Conservation (phyloP, 2,329 filamentous ascomycete species). For the Aspergillus fumigatiaffinis region DNA sequence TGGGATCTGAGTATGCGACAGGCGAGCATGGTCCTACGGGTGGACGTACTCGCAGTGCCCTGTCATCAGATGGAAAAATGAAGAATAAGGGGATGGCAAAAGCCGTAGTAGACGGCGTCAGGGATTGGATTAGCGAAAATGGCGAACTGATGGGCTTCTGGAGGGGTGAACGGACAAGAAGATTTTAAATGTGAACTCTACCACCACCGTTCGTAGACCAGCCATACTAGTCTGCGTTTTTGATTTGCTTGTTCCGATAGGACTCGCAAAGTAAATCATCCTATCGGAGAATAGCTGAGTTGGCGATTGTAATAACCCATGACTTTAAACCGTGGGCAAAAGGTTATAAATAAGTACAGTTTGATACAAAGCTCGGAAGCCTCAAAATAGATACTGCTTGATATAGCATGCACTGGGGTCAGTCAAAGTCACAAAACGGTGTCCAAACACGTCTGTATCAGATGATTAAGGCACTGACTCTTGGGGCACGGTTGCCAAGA, state of each 20-base stretch:
- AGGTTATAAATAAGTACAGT: neutral
- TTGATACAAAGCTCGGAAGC: neutral
- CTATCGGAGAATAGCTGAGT: no score
- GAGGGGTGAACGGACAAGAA: constrained; percentile 55
- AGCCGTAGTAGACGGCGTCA: constrained; percentile 56
- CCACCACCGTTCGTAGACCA: neutral
- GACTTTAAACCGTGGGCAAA: neutral
- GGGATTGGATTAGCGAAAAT: constrained; percentile 59
- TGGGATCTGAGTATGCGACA: constrained; percentile 71
- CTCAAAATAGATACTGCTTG: neutral
- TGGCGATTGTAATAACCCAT: no score
- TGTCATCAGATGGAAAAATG: constrained; percentile 35
- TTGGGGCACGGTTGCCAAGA: constrained; percentile 1
- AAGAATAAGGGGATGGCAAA: constrained; percentile 61
- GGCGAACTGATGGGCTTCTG: constrained; percentile 61
- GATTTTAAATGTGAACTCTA: constrained; percentile 21
- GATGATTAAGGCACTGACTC: neutral
- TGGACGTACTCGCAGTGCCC: constrained; percentile 23
- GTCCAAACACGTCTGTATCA: neutral
- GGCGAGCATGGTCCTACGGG: constrained; percentile 39
- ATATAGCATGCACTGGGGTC: neutral
- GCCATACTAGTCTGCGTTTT: neutral
- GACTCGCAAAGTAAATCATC: constrained; percentile 1
- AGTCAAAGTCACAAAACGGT: neutral
- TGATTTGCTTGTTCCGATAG: neutral